Conservation (phyloP, 139 green algal species). For the Mesotaenium endlicherianum region DNA sequence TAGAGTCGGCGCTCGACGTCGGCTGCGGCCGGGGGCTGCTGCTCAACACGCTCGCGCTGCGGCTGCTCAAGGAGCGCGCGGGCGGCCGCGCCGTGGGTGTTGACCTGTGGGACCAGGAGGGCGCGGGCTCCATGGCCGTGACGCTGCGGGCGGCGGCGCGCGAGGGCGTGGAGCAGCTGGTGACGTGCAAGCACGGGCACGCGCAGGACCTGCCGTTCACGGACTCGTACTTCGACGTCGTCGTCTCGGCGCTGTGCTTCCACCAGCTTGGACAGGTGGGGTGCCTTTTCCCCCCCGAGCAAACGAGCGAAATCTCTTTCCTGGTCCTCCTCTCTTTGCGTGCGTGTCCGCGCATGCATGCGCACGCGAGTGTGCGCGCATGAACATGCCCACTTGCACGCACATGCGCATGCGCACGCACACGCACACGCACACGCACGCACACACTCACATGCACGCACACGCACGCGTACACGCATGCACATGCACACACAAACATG, state of each 20-base stretch:
- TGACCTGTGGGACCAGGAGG: background rate
- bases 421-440: too few species aligned
- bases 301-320: too few species aligned
- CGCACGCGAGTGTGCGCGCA: too few species aligned
- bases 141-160: background rate
- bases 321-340: too few species aligned
- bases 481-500: too few species aligned
- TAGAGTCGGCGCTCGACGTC: conserved; percentile 31
- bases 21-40: conserved; percentile 40
- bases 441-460: too few species aligned
- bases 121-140: background rate
- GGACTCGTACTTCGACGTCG: conserved; percentile 23
- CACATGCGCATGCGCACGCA: too few species aligned
- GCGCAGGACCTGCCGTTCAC: conserved; percentile 16
- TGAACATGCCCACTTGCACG: too few species aligned
- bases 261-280: conserved; percentile 8
- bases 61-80: conserved; percentile 1
- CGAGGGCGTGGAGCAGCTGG: conserved; percentile 13
- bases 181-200: conserved; percentile 30
- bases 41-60: conserved; percentile 13
- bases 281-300: too few species aligned
- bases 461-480: too few species aligned
- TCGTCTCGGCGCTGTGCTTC: conserved; percentile 20
- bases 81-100: conserved; percentile 12
- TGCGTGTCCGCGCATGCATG: too few species aligned